Evolutionary conservation across 805 yeast genomes (phyloP), one percentile per base, ranked within the genome.

Genomic region (Candida palmyrensis): DNA sequence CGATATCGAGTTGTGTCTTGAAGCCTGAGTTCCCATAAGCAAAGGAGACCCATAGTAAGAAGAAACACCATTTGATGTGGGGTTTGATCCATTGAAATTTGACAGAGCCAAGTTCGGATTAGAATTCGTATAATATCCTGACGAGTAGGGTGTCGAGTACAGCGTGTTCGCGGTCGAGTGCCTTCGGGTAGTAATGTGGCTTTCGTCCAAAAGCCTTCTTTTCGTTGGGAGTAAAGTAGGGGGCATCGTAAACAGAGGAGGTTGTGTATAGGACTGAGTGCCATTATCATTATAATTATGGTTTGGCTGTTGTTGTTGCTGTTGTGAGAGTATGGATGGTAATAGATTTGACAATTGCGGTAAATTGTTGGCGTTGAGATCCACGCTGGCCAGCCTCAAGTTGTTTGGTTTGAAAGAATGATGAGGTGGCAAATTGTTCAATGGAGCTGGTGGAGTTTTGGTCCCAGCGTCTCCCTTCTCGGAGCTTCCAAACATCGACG

Each of bases 1-100:
- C 1, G 68, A 58, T 25, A 66, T 56, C 3, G 70, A 64, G 39
- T 65, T 62, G 42, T 64, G 59, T 39, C 73, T 49, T 12, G 67
- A 57, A 10, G 59, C 59, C n/a, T 55, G 59, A 14, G 52, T 53
- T 25, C 58, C 50, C 16, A 53, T 37, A 11, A 45, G 36, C 14
- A 58, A 45, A 16, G 65, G 65, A 9, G 59, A 51, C 5, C 54
- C 57, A 35, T 56, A 45, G 39, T 55, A 53, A 2, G 68, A 65
- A 0, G 65, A 51, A 3, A 49, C 39, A 4, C 43, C 40, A 17
- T 30, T 27, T 5, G 36, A 33, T 18, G 22, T 27, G 27, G 35
- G 20, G 27, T 17, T 32, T 8, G 36, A 30, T 10, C 32, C 19
- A 29, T 22, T 6, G 9, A 10, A 16, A 9, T 25, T 15, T 34